Evolutionary conservation across 225 moss, liverwort and hornwort genomes (phyloP).

Genomic region (Rhytidiadelphus loreus): DNA sequence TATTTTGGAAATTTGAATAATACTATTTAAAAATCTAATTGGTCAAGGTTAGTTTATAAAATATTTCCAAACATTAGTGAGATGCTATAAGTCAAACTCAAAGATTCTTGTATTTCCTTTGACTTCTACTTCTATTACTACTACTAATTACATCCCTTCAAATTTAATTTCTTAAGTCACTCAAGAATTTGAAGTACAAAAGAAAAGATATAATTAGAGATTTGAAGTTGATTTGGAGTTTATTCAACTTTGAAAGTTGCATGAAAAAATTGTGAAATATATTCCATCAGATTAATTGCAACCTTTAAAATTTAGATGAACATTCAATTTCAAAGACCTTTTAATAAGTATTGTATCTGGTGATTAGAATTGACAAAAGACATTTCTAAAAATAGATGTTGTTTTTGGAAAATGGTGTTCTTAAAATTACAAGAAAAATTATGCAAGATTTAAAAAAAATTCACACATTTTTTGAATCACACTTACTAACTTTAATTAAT

Average conservation of each 20-base stretch:
- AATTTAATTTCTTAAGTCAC: no score
- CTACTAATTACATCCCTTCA: neutral
- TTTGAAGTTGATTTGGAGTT: neutral
- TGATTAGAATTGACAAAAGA: accelerated
- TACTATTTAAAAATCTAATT: neutral
- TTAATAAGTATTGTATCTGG: accelerated
- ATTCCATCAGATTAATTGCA: neutral
- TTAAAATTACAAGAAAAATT: neutral
- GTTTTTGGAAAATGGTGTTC: neutral
- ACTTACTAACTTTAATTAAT: neutral
- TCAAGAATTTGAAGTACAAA: neutral
- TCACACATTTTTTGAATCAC: accelerated
- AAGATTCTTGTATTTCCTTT: neutral
- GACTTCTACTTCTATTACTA: neutral
- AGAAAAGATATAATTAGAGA: neutral
- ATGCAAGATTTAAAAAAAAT: neutral
- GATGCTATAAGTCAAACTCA: neutral
- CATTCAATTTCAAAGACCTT: neutral
- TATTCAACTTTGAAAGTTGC: neutral
- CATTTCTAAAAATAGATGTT: neutral
- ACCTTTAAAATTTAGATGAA: accelerated
- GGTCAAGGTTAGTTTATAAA: neutral
- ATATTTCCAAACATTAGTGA: accelerated
- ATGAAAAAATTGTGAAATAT: neutral
- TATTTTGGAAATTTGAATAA: no score